Percentiles rank a stretch among this genome's conserved stretches.
These are phyloP conservation scores for Otatea glauca DNA, from an alignment of 176 grass and related monocot genomes.

Conservation along the genomic window DNA sequence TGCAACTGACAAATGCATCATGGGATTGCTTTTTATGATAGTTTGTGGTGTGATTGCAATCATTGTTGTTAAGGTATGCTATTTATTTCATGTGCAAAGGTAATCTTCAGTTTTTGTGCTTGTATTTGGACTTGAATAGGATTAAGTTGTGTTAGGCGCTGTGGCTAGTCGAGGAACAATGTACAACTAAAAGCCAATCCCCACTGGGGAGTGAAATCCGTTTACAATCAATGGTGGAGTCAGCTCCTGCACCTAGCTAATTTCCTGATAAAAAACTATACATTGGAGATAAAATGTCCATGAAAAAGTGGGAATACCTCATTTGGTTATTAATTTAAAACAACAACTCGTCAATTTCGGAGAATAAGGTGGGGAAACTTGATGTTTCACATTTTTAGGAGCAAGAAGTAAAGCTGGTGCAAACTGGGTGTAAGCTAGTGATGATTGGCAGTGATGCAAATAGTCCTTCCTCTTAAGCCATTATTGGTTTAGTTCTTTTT, in stretches of 20 bases:
- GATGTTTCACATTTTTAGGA: not conserved
- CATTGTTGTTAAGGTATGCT: constrained; percentile 91
- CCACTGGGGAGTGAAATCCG: not conserved
- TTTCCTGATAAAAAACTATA: not conserved
- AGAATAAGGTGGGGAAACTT: not conserved
- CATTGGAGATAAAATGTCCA: not conserved
- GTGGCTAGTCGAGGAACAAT: not conserved
- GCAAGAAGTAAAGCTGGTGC: not conserved
- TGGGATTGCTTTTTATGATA: constrained; percentile 79
- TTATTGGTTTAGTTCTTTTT: not conserved
- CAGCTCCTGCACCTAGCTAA: not conserved
- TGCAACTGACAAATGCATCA: constrained; percentile 98
- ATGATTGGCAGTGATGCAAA: not conserved
- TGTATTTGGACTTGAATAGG: constrained; percentile 25
- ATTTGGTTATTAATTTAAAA: not conserved
- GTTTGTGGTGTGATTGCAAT: constrained; percentile 87
- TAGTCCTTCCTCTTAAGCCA: not conserved
- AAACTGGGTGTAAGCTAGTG: not conserved
- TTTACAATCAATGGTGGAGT: not conserved
- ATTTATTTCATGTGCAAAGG: not conserved
- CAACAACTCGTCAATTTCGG: not conserved
- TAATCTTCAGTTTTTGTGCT: not conserved
- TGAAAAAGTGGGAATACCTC: not conserved
- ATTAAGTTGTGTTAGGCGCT: not conserved
- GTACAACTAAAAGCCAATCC: not conserved